Base-by-base conservation (phyloP, 768 basidiomycete species). In the Fomitopsis pulvina region DNA sequence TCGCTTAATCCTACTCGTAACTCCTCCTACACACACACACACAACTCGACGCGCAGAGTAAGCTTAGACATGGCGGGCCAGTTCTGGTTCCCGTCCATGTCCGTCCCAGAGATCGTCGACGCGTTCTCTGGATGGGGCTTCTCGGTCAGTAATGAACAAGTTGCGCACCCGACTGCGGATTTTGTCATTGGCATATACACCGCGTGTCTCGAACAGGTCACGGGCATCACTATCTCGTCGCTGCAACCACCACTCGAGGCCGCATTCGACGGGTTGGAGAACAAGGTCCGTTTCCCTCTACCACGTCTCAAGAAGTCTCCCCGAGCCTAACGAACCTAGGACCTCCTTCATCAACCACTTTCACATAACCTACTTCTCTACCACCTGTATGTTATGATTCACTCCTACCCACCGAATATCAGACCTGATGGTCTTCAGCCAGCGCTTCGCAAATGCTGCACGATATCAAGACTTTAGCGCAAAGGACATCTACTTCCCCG, bases 381-480 rank as follows among this genome's bases (percentile, higher is more conserved):
- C 61, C 87, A 91, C 60, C 68, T 90, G 85, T 86, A 62, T 16
- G 11, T 5, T 18, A 32, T 12, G 2, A 4, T 30, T n/a, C n/a
- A n/a, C n/a, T n/a, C n/a, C n/a, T n/a, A n/a, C n/a, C n/a, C n/a
- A n/a, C n/a, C n/a, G n/a, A n/a, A n/a, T n/a, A n/a, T n/a, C n/a
- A n/a, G 4, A 14, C 41, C 45, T 5, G 47, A 28, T 20, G n/a
- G 10, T 22, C 25, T 27, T 11, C 56, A 89, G 85, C 18, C 72
- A 77, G 22, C 81, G 87, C 39, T 79, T 92, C 27, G 86, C 87
- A 2, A 72, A 67, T 44, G 83, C 87, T 0, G 85, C 90, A 4
- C 74, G 82, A 57, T 79, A 89, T 32, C 78, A 84, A 48, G 82
- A 87, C 63, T 93, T 95, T 64, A 82, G 75, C 54, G 71, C 87